Base-by-base conservation (phyloP, 108 stramenopile genomes). In the Cyclotella atomus region DNA sequence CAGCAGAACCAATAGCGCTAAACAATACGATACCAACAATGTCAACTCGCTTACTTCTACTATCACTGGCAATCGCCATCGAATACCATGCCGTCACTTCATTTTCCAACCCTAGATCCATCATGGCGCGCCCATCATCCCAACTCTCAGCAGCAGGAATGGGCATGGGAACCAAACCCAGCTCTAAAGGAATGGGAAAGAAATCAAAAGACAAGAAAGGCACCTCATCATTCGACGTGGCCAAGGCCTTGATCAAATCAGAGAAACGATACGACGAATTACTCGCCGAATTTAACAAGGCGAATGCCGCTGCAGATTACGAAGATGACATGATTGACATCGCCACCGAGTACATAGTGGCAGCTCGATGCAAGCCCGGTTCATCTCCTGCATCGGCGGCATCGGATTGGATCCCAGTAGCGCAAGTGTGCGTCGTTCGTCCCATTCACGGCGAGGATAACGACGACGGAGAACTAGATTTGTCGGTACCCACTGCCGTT, bases 381-480 rank as follows among this genome's bases (percentile, higher is more conserved):
- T 30, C 66, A 28, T 70, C 68, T 14, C 46, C 68, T 35, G 38
- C 29, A 4, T n/a, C n/a, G n/a, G 65, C 62, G 25, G 84, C 88
- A 2, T 49, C 85, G 4, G 93, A 94, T 71, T 94, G 93, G 91
- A 75, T 94, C 25, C 93, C 93, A 14, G 84, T 94, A 29, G 89
- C 89, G 19, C 91, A 92, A 60, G 19, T 95, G 27, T 77, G 79
- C 61, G 44, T 92, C 20, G 75, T 63, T 25, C 63, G 88, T 25
- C 81, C 82, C 5, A 65, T 69, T 53, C 65, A 75, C 3, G 55
- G 46, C 0, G 85, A 85, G 43, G 85, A 74, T n/a, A 61, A 73
- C n/a, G 81, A 73, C n/a, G 81, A 71, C 25, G 84, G 63, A 24
- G 64, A 59, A 8, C 47, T 61, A 30, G 74, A 85, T 29, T 59